Percentiles rank a stretch among this genome's conserved stretches.
Evolutionary conservation across 139 green algal genomes (phyloP).

Genomic region (Mesostigma viride): DNA sequence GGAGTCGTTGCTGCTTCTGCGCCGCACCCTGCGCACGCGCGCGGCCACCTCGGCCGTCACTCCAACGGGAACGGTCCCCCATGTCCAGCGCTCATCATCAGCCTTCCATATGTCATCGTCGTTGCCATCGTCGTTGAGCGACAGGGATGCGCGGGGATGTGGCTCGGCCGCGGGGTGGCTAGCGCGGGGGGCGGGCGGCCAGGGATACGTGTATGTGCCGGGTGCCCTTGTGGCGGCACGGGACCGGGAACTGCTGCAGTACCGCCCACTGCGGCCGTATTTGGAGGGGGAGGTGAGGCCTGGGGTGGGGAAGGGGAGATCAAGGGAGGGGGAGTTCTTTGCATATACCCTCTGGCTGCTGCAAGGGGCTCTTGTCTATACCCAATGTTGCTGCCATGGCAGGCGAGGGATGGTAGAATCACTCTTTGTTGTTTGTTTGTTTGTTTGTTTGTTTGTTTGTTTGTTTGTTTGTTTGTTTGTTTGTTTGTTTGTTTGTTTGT

Average conservation of each 20-base stretch:
- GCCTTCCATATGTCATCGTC: neutral
- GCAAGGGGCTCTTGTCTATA: no score
- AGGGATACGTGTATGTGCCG: constrained; percentile 9
- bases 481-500: no score
- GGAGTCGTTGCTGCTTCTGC: neutral
- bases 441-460: no score
- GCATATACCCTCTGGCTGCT: no score
- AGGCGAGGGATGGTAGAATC: no score
- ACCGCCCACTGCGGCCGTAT: constrained; percentile 44
- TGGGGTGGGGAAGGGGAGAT: no score
- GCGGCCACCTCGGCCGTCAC: no score
- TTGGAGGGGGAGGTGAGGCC: constrained; percentile 34
- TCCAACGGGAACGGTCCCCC: no score
- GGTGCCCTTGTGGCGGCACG: constrained; percentile 35
- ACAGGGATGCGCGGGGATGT: neutral
- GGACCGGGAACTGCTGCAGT: constrained; percentile 39
- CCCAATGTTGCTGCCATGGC: no score
- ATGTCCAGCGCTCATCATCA: neutral
- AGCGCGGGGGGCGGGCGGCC: neutral
- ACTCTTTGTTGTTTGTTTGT: no score
- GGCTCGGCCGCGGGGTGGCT: neutral
- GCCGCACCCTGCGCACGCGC: neutral
- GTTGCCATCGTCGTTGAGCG: neutral
- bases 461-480: no score
- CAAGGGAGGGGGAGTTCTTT: no score